Conservation (phyloP, 2,329 filamentous ascomycete species). For the Diaporthe citri region DNA sequence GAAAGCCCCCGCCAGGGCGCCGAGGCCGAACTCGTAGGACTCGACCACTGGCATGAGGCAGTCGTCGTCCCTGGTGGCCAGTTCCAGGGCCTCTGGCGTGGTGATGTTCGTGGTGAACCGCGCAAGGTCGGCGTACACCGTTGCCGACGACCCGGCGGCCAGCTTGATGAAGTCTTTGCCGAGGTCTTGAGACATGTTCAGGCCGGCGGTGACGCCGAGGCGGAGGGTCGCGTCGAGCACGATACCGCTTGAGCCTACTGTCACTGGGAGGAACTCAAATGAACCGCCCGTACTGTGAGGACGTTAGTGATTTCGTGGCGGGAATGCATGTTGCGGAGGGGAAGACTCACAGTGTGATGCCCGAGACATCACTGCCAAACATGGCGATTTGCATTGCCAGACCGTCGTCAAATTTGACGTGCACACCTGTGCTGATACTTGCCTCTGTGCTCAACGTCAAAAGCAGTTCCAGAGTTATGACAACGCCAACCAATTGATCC, state of each 20-base stretch:
- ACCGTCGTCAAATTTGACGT: conserved; percentile 66
- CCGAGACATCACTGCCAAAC: conserved; percentile 62
- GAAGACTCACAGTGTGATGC: conserved; percentile 61
- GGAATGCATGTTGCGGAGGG: not conserved
- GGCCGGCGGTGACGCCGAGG: conserved; percentile 59
- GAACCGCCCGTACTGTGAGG: conserved; percentile 60
- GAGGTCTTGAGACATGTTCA: conserved; percentile 43
- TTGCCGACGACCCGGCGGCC: conserved; percentile 48
- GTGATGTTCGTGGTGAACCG: conserved; percentile 67
- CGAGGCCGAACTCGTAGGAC: conserved; percentile 64
- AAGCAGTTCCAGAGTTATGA: conserved; percentile 65
- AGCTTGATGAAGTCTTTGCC: conserved; percentile 45
- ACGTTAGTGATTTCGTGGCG: not conserved
- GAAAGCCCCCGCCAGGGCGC: conserved; percentile 66
- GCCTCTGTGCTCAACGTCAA: conserved; percentile 60
- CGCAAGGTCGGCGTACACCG: conserved; percentile 64
- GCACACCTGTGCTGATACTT: conserved; percentile 66
- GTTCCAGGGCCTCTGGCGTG: conserved; percentile 38
- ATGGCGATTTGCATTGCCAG: conserved; percentile 61
- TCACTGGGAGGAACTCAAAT: conserved; percentile 70
- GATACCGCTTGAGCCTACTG: conserved; percentile 56
- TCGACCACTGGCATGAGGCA: conserved; percentile 62
- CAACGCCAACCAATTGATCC: conserved; percentile 58
- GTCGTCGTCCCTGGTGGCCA: conserved; percentile 46
- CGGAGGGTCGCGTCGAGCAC: conserved; percentile 61